Conservation (phyloP, 106 monocot species). For the Allium cepa region DNA sequence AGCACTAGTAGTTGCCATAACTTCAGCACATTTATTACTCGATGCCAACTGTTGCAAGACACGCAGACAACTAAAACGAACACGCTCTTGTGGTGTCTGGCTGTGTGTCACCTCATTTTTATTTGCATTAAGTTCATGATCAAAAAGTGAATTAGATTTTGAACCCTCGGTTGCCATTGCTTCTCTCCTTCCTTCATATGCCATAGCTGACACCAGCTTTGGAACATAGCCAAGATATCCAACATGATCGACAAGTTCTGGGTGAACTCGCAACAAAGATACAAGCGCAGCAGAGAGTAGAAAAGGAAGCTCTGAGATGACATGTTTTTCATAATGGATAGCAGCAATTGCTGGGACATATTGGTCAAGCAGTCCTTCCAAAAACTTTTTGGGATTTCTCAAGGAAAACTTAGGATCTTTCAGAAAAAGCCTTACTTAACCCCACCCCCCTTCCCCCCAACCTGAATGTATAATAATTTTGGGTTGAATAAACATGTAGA, state of each 20-base stretch:
- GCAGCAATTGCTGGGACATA: conserved; percentile 93
- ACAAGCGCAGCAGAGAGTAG: conserved; percentile 94
- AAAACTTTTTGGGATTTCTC: conserved; percentile 94
- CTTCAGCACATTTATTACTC: conserved; percentile 95
- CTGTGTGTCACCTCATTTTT: conserved; percentile 10
- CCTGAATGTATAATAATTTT: conserved; percentile 30
- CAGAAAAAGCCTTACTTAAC: conserved; percentile 92
- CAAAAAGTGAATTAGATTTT: conserved; percentile 29
- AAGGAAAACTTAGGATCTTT: conserved; percentile 98
- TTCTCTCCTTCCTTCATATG: conserved; percentile 91
- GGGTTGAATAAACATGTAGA: background rate
- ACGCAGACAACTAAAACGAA: conserved; percentile 89
- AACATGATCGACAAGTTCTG: conserved; percentile 90
- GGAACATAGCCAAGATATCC: conserved; percentile 99
- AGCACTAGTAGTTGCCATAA: conserved; percentile 95
- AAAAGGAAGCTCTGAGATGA: conserved; percentile 78
- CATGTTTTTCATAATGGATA: conserved; percentile 67
- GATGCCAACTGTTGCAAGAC: conserved; percentile 94
- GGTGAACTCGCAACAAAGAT: conserved; percentile 92
- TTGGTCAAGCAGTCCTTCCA: conserved; percentile 98
- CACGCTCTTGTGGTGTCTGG: conserved; percentile 81
- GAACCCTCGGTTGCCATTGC: conserved; percentile 72
- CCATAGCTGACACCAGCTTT: conserved; percentile 92
- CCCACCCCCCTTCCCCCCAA: conserved; percentile 99
- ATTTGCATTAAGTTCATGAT: too few relatives aligned